Conservation (phyloP, 169 alveolate species). For the Besnoitia besnoiti region DNA sequence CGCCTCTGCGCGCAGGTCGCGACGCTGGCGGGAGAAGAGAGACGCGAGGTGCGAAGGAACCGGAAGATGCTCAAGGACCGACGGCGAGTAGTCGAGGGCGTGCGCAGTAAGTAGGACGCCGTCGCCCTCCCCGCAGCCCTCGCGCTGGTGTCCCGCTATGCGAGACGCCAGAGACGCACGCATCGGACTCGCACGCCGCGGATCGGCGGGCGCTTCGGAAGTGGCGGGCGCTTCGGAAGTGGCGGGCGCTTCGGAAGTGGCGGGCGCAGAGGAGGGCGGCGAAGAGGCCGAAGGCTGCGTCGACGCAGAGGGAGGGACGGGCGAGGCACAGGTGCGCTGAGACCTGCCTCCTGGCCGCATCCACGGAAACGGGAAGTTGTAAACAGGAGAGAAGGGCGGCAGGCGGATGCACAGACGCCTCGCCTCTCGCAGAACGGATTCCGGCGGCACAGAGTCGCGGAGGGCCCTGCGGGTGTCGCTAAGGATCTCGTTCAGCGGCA, state of each 20-base stretch:
- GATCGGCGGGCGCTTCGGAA: too few species aligned
- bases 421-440: background rate
- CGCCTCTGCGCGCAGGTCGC: too few species aligned
- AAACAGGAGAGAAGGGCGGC: conserved; percentile 34
- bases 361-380: conserved; percentile 37
- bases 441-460: background rate
- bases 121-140: background rate
- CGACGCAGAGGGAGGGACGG: background rate
- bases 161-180: too few species aligned
- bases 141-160: background rate
- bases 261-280: background rate
- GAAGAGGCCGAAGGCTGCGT: too few species aligned
- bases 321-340: background rate
- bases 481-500: conserved; percentile 8
- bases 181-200: too few species aligned
- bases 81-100: background rate
- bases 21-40: too few species aligned
- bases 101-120: background rate
- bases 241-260: too few species aligned
- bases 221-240: too few species aligned
- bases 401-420: background rate
- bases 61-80: background rate
- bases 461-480: background rate
- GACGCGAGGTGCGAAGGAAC: background rate
- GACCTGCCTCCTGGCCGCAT: background rate